phyloP scores from a whole-genome alignment of 805 yeast species.

The Cyberlindnera xylosilytica region DNA sequence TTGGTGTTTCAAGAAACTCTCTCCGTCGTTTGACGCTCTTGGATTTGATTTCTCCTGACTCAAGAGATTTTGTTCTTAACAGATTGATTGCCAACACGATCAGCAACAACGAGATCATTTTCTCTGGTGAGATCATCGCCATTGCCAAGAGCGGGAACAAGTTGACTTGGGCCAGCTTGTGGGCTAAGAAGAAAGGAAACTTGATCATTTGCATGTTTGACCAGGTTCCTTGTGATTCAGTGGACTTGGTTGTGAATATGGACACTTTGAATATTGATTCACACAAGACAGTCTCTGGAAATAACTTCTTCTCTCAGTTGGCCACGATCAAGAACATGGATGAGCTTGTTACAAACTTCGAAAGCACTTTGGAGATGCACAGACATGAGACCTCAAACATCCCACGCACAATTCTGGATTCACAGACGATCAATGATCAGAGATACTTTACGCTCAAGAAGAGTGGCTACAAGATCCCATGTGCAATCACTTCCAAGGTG shows the following conservation, averaged over 20 bases:
- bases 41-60: slow-evolving; percentile 76
- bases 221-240: slow-evolving; percentile 72
- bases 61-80: slow-evolving; percentile 64
- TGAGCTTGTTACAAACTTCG: slow-evolving; percentile 30
- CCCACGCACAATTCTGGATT: slow-evolving; percentile 30
- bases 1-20: slow-evolving; percentile 71
- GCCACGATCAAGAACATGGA: slow-evolving; percentile 14
- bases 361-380: slow-evolving; percentile 8
- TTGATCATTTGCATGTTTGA: slow-evolving; percentile 82
- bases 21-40: slow-evolving; percentile 61
- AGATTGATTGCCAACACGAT: slow-evolving; percentile 40
- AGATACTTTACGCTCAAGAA: slow-evolving; percentile 63
- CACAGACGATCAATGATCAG: slow-evolving; percentile 46
- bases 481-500: slow-evolving; percentile 67
- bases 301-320: slow-evolving; percentile 16
- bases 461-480: slow-evolving; percentile 52
- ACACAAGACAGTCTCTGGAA: slow-evolving; percentile 25
- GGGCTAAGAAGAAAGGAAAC: slow-evolving; percentile 79
- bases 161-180: slow-evolving; percentile 80
- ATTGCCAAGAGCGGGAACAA: slow-evolving; percentile 64
- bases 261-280: slow-evolving; percentile 17
- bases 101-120: slow-evolving; percentile 44
- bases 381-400: slow-evolving; percentile 18
- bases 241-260: slow-evolving; percentile 47
- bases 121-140: slow-evolving; percentile 84